Conservation (phyloP, 139 green algal genomes). For the Micromonas pusilla region DNA sequence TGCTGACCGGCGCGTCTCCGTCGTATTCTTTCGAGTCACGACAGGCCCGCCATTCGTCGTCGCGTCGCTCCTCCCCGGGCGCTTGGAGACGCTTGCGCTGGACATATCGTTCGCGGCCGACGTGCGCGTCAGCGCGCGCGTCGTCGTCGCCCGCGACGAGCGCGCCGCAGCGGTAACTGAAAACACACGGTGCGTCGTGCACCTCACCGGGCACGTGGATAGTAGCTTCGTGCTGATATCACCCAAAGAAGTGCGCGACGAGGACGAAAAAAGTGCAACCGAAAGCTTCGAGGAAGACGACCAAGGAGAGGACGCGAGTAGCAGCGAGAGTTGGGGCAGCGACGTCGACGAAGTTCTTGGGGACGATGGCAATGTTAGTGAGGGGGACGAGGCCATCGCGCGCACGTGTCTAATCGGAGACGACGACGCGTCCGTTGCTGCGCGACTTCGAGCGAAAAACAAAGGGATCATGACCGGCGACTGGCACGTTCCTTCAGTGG, state of each 20-base stretch:
- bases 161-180: not conserved
- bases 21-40: not conserved
- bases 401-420: not conserved
- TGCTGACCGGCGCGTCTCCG: no score
- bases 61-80: not conserved
- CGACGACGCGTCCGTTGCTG: not conserved
- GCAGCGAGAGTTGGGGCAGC: not conserved
- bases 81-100: not conserved
- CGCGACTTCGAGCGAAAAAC: not conserved
- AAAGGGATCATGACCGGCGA: not conserved
- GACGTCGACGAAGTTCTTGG: not conserved
- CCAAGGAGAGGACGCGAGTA: not conserved
- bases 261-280: not conserved
- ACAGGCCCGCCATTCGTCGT: not conserved
- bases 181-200: not conserved
- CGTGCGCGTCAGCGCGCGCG: not conserved
- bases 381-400: not conserved
- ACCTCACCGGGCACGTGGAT: not conserved
- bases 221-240: not conserved
- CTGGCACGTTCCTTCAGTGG: not conserved
- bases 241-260: not conserved
- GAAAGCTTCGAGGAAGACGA: not conserved
- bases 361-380: not conserved
- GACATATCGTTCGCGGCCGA: not conserved
- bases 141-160: not conserved